A percentile compares a stretch with the other conserved stretches of the same genome.
Evolutionary conservation across 1,284 basidiomycete species (phyloP).

Genomic region (Xerocomus minutiporus): DNA sequence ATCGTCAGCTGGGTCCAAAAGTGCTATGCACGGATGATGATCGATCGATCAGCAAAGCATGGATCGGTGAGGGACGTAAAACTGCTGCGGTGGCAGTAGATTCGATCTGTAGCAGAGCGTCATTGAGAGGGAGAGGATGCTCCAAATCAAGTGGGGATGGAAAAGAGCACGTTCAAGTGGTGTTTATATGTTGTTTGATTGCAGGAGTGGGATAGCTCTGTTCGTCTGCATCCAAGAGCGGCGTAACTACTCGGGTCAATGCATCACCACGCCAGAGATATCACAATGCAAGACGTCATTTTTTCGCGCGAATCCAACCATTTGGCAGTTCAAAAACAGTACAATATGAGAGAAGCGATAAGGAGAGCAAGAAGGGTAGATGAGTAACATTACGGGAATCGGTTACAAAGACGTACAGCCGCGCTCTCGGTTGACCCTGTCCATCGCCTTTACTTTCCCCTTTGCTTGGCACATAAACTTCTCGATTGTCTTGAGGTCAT

Average conservation of each 20-base stretch:
- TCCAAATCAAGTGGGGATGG: too few species aligned
- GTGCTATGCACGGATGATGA: not conserved
- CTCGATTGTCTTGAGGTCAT: constrained; percentile 64
- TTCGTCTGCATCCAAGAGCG: constrained; percentile 26
- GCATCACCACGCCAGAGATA: constrained; percentile 12
- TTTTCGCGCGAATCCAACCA: constrained; percentile 14
- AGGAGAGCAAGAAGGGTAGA: constrained; percentile 9
- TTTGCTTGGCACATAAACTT: constrained; percentile 69
- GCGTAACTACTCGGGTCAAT: constrained; percentile 21
- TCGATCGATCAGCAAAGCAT: not conserved
- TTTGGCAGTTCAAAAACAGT: constrained; percentile 1
- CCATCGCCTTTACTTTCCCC: constrained; percentile 63
- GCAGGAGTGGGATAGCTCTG: constrained; percentile 10
- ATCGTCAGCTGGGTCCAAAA: not conserved
- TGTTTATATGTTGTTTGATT: constrained; percentile 13
- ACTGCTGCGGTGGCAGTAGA: not conserved
- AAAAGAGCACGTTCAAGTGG: not conserved
- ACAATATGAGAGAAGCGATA: constrained; percentile 10
- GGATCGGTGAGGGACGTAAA: not conserved
- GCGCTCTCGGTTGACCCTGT: constrained; percentile 65
- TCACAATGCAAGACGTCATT: not conserved
- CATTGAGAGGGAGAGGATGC: too few species aligned
- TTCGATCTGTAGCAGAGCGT: not conserved
- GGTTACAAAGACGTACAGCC: constrained; percentile 53
- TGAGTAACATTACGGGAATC: constrained; percentile 12